These are phyloP conservation scores for Ambrosia hybrid DNA, from an alignment of 140 eudicot genomes.

Conservation along the genomic window DNA sequence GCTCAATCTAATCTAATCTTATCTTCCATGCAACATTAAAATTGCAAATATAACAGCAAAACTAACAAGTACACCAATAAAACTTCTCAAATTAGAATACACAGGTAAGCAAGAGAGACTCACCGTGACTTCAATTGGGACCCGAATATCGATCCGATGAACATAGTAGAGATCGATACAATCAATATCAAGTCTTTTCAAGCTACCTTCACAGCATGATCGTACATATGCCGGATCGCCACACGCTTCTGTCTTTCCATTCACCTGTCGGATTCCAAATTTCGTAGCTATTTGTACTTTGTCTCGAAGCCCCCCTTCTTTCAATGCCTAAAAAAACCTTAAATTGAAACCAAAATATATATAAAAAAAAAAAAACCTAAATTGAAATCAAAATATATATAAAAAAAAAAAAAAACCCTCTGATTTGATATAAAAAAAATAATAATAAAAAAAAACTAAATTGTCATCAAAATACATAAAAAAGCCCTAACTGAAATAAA, in stretches of 20 bases:
- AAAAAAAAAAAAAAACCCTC: too few species aligned
- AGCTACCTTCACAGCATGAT: conserved; percentile 65
- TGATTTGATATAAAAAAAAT: too few species aligned
- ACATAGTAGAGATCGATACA: conserved; percentile 60
- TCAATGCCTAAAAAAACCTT: conserved; percentile 43
- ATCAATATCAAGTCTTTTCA: conserved; percentile 56
- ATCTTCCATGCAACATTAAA: background rate
- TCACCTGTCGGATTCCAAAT: conserved; percentile 35
- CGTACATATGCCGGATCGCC: conserved; percentile 66
- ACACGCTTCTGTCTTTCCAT: conserved; percentile 29
- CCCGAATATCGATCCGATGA: conserved; percentile 55
- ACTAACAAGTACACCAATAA: conserved; percentile 6
- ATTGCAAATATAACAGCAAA: background rate
- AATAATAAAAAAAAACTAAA: too few species aligned
- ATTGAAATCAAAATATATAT: too few species aligned
- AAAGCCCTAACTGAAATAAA: too few species aligned
- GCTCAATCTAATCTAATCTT: background rate
- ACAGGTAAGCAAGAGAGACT: background rate
- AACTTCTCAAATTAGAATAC: background rate
- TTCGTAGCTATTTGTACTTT: conserved; percentile 62
- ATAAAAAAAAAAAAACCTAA: background rate
- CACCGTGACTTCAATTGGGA: conserved; percentile 54
- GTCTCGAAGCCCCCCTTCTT: conserved; percentile 44
- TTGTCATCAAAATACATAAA: too few species aligned
- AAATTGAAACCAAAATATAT: too few species aligned